A percentile compares a stretch with the other conserved stretches of the same genome.
Conservation (phyloP, 768 basidiomycete genomes). For the Tylopilus sp. region DNA sequence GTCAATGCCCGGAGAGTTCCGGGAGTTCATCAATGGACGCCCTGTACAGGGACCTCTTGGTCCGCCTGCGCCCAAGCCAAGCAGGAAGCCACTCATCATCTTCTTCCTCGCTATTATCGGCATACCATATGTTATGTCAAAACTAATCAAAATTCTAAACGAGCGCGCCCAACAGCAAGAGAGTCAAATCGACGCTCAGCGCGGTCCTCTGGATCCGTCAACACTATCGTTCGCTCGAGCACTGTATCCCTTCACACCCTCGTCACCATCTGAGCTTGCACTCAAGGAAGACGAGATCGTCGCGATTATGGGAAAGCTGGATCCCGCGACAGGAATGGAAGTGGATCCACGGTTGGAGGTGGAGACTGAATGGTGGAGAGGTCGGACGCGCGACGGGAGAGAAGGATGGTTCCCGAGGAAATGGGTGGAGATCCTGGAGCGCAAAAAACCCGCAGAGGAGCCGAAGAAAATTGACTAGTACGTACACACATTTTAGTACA, state of each 20-base stretch:
- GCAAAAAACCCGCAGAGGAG: constrained; percentile 35
- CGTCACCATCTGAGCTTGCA: constrained; percentile 72
- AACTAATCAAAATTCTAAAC: constrained; percentile 75
- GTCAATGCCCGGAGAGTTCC: constrained; percentile 62
- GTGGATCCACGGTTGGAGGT: constrained; percentile 62
- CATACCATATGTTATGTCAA: constrained; percentile 90
- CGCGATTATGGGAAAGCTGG: constrained; percentile 81
- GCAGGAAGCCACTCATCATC: constrained; percentile 86
- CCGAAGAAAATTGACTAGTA: constrained; percentile 42
- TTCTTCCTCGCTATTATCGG: constrained; percentile 95
- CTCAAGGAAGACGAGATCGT: constrained; percentile 91
- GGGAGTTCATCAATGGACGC: constrained; percentile 67
- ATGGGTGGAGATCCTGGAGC: constrained; percentile 74
- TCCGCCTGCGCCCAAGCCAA: constrained; percentile 52
- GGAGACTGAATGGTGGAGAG: constrained; percentile 89
- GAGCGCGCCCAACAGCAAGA: constrained; percentile 53
- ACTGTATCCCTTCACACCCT: constrained; percentile 71
- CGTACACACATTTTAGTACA: neutral
- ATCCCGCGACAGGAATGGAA: constrained; percentile 63
- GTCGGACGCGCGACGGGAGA: constrained; percentile 85
- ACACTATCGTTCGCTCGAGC: constrained; percentile 82
- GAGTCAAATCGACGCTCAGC: constrained; percentile 30
- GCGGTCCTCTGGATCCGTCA: constrained; percentile 70
- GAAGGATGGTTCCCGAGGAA: constrained; percentile 95
- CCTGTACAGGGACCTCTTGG: constrained; percentile 49